These are phyloP conservation scores for Chlorella ohadii DNA, from an alignment of 139 green algal species.

Conservation along the genomic window DNA sequence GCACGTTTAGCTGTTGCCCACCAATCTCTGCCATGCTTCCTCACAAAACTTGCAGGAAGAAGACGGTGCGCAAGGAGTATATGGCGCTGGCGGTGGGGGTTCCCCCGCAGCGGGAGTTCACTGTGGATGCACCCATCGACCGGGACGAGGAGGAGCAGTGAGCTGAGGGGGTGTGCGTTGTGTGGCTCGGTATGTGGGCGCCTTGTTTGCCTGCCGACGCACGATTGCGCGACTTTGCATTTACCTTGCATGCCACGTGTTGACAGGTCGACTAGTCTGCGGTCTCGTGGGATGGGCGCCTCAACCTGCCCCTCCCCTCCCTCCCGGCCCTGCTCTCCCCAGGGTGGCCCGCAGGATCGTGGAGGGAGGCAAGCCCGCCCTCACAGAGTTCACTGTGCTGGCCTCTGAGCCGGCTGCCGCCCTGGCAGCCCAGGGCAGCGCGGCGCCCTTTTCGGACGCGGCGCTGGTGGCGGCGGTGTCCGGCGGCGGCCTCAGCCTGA, in stretches of 20 bases:
- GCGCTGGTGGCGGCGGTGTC: background rate
- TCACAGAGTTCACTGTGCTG: constrained; percentile 68
- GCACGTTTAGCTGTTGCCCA: too few species aligned
- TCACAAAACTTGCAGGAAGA: constrained; percentile 2
- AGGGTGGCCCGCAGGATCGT: constrained; percentile 50
- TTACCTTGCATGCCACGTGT: too few species aligned
- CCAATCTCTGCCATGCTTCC: background rate
- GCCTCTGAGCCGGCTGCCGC: constrained; percentile 28
- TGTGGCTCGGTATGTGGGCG: too few species aligned
- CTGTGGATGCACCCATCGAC: constrained; percentile 70
- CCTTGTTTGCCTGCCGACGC: too few species aligned
- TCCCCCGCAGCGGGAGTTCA: constrained; percentile 39
- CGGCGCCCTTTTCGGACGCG: background rate
- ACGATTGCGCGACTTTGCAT: too few species aligned
- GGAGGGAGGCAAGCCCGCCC: constrained; percentile 57
- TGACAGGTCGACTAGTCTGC: too few species aligned
- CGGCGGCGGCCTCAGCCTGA: constrained; percentile 7
- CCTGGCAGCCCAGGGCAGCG: constrained; percentile 22
- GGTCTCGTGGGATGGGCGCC: too few species aligned
- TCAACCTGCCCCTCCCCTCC: too few species aligned
- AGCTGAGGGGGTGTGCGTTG: background rate
- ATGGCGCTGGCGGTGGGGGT: constrained; percentile 70
- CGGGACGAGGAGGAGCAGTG: constrained; percentile 57
- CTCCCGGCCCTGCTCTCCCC: background rate
- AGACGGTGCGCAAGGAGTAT: constrained; percentile 72